Evolutionary conservation across 768 basidiomycete genomes (phyloP), one percentile per base, ranked within the genome.

Genomic region (Lactarius evosmus): DNA sequence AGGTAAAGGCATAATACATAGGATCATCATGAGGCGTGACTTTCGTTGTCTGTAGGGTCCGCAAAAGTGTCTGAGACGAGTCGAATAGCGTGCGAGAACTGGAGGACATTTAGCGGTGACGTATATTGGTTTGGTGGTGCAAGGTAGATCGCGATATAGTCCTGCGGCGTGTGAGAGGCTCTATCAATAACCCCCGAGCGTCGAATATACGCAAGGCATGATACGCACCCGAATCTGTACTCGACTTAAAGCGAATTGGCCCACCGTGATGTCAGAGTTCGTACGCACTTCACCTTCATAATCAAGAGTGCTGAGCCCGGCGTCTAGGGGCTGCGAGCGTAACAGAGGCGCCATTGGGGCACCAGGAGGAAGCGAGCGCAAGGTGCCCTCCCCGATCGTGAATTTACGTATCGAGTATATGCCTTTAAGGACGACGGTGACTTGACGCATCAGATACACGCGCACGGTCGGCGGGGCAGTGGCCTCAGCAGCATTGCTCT

Each of bases 201-300:
- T n/a, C 11, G 6, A 49, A 11, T 9, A 12, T 19, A 22, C 2
- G 16, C 19, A 40, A 2, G 6, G 5, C 7, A 9, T 11, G 12
- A n/a, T 29, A 60, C 75, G 65, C 69, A 84, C 85, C 80, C 82
- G 82, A 55, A 87, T 78, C 1, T 74, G 70, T 61, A 85, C 72
- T 46, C 78, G 76, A 14, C 72, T 78, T 1, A 79, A 77, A 33
- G 60, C 69, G 73, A 88, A 88, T 9, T 81, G 75, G 30, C 81
- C 80, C 49, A 76, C 75, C 0, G 71, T 73, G 49, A 80, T 72
- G 46, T 79, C 74, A n/a, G 75, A 69, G 14, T 72, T 67, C 50
- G 77, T 74, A 32, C 69, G 70, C 16, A 87, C 65, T 60, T 82
- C 79, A 14, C 86, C 87, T 65, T 83, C 83, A 81, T 86, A 89